Percentiles rank a stretch among this genome's conserved stretches.
phyloP scores from a whole-genome alignment of 257 asterid species.

The Anisodus acutangulus region DNA sequence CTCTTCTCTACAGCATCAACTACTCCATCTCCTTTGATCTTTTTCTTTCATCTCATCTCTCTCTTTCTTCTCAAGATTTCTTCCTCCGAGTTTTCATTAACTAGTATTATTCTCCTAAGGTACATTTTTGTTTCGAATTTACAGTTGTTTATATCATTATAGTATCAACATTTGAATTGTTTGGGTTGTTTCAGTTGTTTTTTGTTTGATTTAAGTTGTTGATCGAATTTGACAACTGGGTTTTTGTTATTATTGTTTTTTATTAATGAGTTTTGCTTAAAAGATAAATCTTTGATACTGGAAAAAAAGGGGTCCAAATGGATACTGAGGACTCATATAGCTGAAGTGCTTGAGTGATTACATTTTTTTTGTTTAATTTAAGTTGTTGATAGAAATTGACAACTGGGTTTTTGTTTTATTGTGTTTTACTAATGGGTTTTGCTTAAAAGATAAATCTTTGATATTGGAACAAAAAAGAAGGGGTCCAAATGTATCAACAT shows the following conservation, averaged over 20 bases:
- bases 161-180: neutral
- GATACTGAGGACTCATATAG: too few relatives aligned
- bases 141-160: neutral
- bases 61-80: neutral
- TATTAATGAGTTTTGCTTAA: neutral
- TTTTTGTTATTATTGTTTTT: neutral
- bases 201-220: slow-evolving; percentile 11
- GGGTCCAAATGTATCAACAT: too few relatives aligned
- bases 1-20: slow-evolving; percentile 18
- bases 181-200: neutral
- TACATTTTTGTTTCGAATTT: slow-evolving; percentile 14
- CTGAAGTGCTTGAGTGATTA: too few relatives aligned
- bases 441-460: neutral
- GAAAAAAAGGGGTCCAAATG: neutral
- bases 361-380: neutral
- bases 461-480: neutral
- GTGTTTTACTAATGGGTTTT: neutral
- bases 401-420: neutral
- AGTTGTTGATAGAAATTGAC: neutral
- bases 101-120: slow-evolving; percentile 23
- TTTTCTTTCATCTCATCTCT: slow-evolving; percentile 10
- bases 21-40: slow-evolving; percentile 22
- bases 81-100: neutral
- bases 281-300: neutral
- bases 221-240: neutral